Evolutionary conservation across 1,284 basidiomycete species (phyloP).

Genomic region (Pyrrhoderma noxium): DNA sequence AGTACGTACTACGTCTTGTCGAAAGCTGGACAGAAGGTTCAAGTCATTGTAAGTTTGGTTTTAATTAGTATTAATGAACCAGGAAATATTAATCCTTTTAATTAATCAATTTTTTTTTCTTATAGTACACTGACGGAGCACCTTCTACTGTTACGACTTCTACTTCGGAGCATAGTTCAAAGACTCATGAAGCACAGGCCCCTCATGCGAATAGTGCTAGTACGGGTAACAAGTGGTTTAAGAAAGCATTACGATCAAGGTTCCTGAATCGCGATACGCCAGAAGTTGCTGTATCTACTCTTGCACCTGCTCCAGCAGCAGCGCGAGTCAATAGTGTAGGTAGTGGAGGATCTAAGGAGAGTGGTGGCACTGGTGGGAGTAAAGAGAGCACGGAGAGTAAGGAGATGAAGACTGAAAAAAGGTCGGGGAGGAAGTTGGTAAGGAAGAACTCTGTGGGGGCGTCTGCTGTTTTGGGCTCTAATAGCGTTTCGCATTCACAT

Average conservation of each 20-base stretch:
- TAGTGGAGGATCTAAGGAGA: background rate
- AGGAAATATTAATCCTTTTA: background rate
- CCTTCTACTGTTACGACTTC: background rate
- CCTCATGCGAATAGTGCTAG: background rate
- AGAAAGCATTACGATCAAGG: background rate
- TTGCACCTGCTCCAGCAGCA: background rate
- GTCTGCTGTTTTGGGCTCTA: constrained; percentile 1
- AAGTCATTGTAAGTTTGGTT: constrained; percentile 51
- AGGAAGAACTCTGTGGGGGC: constrained; percentile 8
- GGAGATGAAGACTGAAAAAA: background rate
- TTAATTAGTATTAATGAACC: constrained; percentile 14
- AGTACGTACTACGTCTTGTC: constrained; percentile 69
- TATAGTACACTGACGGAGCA: constrained; percentile 4
- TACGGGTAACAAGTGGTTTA: constrained; percentile 1
- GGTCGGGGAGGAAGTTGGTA: constrained; percentile 3
- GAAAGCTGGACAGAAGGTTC: constrained; percentile 58
- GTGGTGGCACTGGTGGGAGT: background rate
- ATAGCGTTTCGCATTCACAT: background rate
- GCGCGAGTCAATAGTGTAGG: background rate
- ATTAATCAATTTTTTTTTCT: background rate
- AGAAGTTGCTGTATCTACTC: background rate
- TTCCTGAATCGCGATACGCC: background rate
- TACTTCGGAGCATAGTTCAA: background rate
- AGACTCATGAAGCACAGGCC: background rate
- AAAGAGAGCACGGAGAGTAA: constrained; percentile 1